These are phyloP conservation scores for Monosporascus sp. DNA, from an alignment of 2,329 filamentous ascomycete species.

Conservation along the genomic window DNA sequence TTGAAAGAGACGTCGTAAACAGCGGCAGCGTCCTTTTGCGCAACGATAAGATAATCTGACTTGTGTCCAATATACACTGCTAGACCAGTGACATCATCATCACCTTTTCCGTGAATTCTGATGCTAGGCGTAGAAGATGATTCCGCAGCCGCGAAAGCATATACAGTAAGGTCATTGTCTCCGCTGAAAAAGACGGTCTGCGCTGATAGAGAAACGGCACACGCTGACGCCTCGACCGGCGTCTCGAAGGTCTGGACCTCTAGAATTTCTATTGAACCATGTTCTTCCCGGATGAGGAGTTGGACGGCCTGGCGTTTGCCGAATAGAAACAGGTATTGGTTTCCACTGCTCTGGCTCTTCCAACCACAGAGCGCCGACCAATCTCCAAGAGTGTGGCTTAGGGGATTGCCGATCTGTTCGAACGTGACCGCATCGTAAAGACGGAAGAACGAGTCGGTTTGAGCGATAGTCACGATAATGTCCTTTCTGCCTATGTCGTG, in stretches of 20 bases:
- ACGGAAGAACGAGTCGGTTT: slow-evolving; percentile 37
- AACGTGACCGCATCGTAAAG: slow-evolving; percentile 31
- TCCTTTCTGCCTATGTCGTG: slow-evolving; percentile 33
- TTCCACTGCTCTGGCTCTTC: slow-evolving; percentile 32
- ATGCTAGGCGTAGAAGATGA: slow-evolving; percentile 32
- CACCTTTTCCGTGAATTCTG: slow-evolving; percentile 28
- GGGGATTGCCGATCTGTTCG: slow-evolving; percentile 25
- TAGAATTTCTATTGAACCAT: slow-evolving; percentile 28
- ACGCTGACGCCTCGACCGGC: slow-evolving; percentile 37
- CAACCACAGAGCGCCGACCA: slow-evolving; percentile 43
- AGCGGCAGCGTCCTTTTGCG: slow-evolving; percentile 31
- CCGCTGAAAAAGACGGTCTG: slow-evolving; percentile 34
- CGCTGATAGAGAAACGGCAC: slow-evolving; percentile 32
- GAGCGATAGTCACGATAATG: slow-evolving; percentile 35
- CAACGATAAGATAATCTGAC: slow-evolving; percentile 36
- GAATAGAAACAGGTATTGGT: slow-evolving; percentile 41
- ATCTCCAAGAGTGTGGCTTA: slow-evolving; percentile 35
- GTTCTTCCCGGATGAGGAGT: slow-evolving; percentile 29
- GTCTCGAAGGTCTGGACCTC: slow-evolving; percentile 40
- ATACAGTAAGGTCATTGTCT: slow-evolving; percentile 32
- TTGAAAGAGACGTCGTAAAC: slow-evolving; percentile 33
- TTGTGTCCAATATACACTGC: slow-evolving; percentile 32
- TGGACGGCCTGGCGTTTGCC: slow-evolving; percentile 36
- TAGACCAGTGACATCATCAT: slow-evolving; percentile 35
- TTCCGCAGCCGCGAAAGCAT: slow-evolving; percentile 34